Conservation (phyloP, 2,329 filamentous ascomycete species). For the Neurospora crassa region DNA sequence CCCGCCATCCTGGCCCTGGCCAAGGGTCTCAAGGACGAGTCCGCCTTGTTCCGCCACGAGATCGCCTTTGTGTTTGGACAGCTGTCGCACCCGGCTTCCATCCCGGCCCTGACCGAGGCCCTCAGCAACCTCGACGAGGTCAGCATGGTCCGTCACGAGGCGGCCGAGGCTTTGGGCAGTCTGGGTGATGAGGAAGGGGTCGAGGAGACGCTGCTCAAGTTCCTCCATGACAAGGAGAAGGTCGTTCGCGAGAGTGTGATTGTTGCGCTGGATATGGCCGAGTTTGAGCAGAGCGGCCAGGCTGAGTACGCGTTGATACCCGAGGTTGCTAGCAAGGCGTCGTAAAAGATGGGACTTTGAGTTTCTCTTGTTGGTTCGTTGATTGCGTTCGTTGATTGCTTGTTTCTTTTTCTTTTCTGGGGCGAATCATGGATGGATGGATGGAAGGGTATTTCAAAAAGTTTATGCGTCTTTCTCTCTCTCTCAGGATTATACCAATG, state of each 20-base stretch:
- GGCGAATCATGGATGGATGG: not conserved
- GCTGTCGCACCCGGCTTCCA: slow-evolving; percentile 90
- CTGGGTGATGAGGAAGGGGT: slow-evolving; percentile 90
- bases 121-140: slow-evolving; percentile 73
- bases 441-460: not conserved
- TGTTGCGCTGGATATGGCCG: slow-evolving; percentile 95
- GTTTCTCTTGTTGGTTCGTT: slow-evolving; percentile 9
- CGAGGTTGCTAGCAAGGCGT: slow-evolving; percentile 35
- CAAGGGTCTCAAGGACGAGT: slow-evolving; percentile 73
- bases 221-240: slow-evolving; percentile 82
- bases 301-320: slow-evolving; percentile 89
- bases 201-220: slow-evolving; percentile 71
- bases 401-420: not conserved
- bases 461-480: not conserved
- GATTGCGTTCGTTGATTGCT: not conserved
- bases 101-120: slow-evolving; percentile 73
- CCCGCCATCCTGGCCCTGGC: slow-evolving; percentile 82
- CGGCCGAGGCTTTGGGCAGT: slow-evolving; percentile 89
- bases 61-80: slow-evolving; percentile 98
- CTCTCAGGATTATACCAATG: not conserved
- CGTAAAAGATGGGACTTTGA: slow-evolving; percentile 21
- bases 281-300: slow-evolving; percentile 85
- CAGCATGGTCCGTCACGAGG: slow-evolving; percentile 96
- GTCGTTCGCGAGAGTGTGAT: slow-evolving; percentile 92
- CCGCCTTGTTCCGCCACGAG: slow-evolving; percentile 92